A percentile compares a stretch with the other conserved stretches of the same genome.
Evolutionary conservation across 2,329 filamentous ascomycete genomes (phyloP).

Genomic region (Phaeoacremonium minimum): DNA sequence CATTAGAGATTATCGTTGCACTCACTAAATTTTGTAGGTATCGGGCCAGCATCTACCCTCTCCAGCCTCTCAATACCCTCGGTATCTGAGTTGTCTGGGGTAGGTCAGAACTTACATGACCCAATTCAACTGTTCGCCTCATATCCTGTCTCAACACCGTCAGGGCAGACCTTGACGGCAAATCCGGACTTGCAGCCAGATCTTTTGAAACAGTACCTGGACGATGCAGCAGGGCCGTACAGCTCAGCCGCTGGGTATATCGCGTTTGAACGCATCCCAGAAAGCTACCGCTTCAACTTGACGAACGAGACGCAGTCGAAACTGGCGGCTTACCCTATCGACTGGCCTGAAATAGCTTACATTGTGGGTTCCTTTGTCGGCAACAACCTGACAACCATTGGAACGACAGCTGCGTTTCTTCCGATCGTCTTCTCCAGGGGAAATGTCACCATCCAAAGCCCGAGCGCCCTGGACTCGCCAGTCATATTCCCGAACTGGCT

Average conservation of each 20-base stretch:
- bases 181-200: too few relatives aligned
- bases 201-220: too few relatives aligned
- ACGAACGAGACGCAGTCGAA: slow-evolving; percentile 1
- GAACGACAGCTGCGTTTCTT: slow-evolving; percentile 6
- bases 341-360: slow-evolving; percentile 8
- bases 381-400: slow-evolving; percentile 4
- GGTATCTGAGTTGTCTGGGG: slow-evolving; percentile 16
- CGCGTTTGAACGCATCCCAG: too few relatives aligned
- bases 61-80: slow-evolving; percentile 20
- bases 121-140: too few relatives aligned
- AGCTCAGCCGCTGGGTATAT: too few relatives aligned
- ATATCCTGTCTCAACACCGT: too few relatives aligned
- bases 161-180: too few relatives aligned
- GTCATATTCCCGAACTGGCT: slow-evolving; percentile 33
- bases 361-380: slow-evolving; percentile 4
- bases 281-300: slow-evolving; percentile 3
- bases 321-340: slow-evolving; percentile 1
- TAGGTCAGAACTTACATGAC: slow-evolving; percentile 10
- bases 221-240: too few relatives aligned
- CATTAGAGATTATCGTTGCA: too few relatives aligned
- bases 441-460: slow-evolving; percentile 23
- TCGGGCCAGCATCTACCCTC: slow-evolving; percentile 10
- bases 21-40: too few relatives aligned
- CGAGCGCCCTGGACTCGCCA: slow-evolving; percentile 23
- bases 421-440: slow-evolving; percentile 27